Percentiles rank a stretch among this genome's conserved stretches.
Evolutionary conservation across 2,329 filamentous ascomycete genomes (phyloP).

Genomic region (Hypoxylon sp.): DNA sequence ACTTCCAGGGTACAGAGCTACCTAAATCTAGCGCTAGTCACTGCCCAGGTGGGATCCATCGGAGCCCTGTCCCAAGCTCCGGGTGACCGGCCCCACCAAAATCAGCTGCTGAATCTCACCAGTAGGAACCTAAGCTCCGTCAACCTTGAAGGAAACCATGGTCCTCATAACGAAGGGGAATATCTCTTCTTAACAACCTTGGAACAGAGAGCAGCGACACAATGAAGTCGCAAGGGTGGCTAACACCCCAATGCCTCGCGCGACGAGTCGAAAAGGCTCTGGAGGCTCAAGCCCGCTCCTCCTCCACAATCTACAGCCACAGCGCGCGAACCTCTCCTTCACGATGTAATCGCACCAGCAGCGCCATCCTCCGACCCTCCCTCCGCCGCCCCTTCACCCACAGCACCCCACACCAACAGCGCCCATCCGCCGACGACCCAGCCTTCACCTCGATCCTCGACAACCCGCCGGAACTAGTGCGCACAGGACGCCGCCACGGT

Average conservation of each 20-base stretch:
- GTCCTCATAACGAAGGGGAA: neutral
- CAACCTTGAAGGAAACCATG: slow-evolving; percentile 23
- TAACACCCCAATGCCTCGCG: slow-evolving; percentile 45
- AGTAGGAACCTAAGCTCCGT: slow-evolving; percentile 32
- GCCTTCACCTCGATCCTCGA: slow-evolving; percentile 89
- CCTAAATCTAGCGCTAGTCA: slow-evolving; percentile 1
- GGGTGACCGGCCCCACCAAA: slow-evolving; percentile 14
- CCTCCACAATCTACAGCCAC: slow-evolving; percentile 18
- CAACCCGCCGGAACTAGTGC: slow-evolving; percentile 83
- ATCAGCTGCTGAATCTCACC: slow-evolving; percentile 15
- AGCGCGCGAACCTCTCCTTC: slow-evolving; percentile 18
- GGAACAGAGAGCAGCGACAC: neutral
- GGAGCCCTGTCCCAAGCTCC: slow-evolving; percentile 5
- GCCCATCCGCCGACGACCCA: slow-evolving; percentile 76
- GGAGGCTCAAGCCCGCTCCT: slow-evolving; percentile 42
- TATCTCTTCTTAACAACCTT: neutral
- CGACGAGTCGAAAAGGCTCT: slow-evolving; percentile 47
- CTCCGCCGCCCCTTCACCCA: slow-evolving; percentile 50
- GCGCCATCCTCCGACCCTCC: slow-evolving; percentile 2
- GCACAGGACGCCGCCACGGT: slow-evolving; percentile 78
- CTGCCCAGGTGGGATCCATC: neutral
- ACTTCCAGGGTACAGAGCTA: slow-evolving; percentile 19
- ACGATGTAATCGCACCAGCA: slow-evolving; percentile 8
- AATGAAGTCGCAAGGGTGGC: slow-evolving; percentile 48
- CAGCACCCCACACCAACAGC: slow-evolving; percentile 53